A percentile compares a stretch with the other conserved stretches of the same genome.
Evolutionary conservation across 257 asterid species (phyloP).

Genomic region (Gentiana macrophylla): DNA sequence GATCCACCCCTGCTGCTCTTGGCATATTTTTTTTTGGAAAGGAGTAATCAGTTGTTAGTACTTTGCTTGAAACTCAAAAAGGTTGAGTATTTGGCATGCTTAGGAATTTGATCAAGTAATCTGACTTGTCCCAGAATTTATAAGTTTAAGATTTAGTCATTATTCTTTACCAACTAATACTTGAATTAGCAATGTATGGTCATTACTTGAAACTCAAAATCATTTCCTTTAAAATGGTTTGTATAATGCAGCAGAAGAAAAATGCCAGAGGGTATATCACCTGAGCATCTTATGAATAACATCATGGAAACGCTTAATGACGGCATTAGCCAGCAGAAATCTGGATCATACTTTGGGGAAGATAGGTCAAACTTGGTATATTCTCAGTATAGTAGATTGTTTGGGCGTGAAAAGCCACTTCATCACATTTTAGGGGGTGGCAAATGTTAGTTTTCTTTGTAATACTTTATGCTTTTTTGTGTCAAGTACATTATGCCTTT

Average conservation of each 20-base stretch:
- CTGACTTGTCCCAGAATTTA: too few relatives aligned
- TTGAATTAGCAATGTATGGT: too few relatives aligned
- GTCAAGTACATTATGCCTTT: not conserved
- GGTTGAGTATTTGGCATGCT: too few relatives aligned
- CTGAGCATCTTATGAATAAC: constrained; percentile 55
- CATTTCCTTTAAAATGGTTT: not conserved
- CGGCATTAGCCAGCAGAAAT: constrained; percentile 41
- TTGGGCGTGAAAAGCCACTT: constrained; percentile 77
- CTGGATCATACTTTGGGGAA: constrained; percentile 40
- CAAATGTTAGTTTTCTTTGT: constrained; percentile 35
- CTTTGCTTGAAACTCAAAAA: too few relatives aligned
- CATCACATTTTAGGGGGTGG: constrained; percentile 84
- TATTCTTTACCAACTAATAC: too few relatives aligned
- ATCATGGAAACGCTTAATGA: constrained; percentile 53
- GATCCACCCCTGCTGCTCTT: too few relatives aligned
- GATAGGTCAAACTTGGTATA: constrained; percentile 32
- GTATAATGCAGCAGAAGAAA: constrained; percentile 11
- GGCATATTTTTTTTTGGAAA: too few relatives aligned
- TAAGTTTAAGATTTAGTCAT: too few relatives aligned
- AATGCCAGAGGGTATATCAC: constrained; percentile 69
- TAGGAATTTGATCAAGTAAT: too few relatives aligned
- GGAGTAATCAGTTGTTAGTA: too few relatives aligned
- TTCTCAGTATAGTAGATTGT: constrained; percentile 42
- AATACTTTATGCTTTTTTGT: not conserved
- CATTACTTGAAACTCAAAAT: too few relatives aligned